Evolutionary conservation across 345 rosid genomes (phyloP).

Genomic region (Eutrema yunnanense): DNA sequence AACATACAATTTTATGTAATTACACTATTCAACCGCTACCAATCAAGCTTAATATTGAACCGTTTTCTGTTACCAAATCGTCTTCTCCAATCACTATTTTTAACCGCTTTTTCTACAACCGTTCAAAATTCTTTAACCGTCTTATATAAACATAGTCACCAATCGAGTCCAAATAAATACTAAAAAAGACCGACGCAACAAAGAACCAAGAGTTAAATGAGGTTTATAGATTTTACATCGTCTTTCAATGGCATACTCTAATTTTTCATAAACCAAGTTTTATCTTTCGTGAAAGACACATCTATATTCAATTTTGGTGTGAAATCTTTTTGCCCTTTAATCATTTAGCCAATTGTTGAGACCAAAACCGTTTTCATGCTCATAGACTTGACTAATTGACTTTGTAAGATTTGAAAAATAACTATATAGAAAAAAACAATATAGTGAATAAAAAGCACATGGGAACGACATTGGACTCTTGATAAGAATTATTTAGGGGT

Average conservation of each 20-base stretch:
- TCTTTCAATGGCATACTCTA: neutral
- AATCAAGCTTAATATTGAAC: too few species aligned
- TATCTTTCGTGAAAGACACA: neutral
- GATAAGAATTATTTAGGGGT: too few species aligned
- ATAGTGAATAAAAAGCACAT: conserved; percentile 18
- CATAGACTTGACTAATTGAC: neutral
- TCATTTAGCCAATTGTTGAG: neutral
- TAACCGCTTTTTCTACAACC: too few species aligned
- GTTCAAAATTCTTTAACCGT: too few species aligned
- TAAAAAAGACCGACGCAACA: neutral
- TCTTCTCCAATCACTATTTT: too few species aligned
- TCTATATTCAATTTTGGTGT: neutral
- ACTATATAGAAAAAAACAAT: neutral
- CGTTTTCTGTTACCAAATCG: too few species aligned
- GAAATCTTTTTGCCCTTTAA: neutral
- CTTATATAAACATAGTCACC: too few species aligned
- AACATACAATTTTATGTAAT: too few species aligned
- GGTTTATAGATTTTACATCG: neutral
- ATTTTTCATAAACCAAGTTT: neutral
- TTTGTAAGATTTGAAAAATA: neutral
- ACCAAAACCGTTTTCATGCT: neutral
- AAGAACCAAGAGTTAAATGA: neutral
- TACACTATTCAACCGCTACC: too few species aligned
- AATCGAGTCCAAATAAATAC: neutral
- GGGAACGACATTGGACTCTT: conserved; percentile 20